phyloP scores from a whole-genome alignment of 805 yeast species.

The Starmerella bombi region DNA sequence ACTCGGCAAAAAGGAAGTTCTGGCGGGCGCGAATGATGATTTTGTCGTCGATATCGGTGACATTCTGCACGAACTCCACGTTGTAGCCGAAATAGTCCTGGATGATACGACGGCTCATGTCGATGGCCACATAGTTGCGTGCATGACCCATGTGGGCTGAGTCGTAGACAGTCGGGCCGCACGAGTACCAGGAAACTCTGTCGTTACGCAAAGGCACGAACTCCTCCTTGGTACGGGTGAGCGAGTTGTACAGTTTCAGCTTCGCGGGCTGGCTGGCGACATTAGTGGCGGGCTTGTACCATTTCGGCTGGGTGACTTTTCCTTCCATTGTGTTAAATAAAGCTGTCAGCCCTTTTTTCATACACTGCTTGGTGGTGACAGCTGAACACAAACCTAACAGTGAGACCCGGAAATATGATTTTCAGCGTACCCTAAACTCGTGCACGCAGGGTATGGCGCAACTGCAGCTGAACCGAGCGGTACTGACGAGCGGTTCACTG shows the following conservation, averaged over 20 bases:
- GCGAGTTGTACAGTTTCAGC: slow-evolving; percentile 63
- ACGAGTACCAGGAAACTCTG: slow-evolving; percentile 83
- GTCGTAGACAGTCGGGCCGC: slow-evolving; percentile 98
- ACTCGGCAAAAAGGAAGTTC: slow-evolving; percentile 59
- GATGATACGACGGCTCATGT: slow-evolving; percentile 77
- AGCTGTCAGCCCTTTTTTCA: slow-evolving; percentile 8
- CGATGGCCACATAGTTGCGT: slow-evolving; percentile 87
- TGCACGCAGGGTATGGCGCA: too few species aligned
- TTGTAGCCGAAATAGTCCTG: slow-evolving; percentile 88
- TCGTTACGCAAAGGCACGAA: slow-evolving; percentile 54
- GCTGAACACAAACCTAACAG: too few species aligned
- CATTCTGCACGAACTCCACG: slow-evolving; percentile 82
- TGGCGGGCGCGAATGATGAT: slow-evolving; percentile 92
- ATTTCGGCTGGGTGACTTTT: slow-evolving; percentile 36
- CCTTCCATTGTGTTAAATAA: slow-evolving; percentile 14
- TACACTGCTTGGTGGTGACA: too few species aligned
- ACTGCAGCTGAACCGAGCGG: too few species aligned
- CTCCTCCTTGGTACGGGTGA: slow-evolving; percentile 66
- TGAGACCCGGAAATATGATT: too few species aligned
- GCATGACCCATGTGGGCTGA: slow-evolving; percentile 98
- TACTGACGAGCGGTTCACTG: too few species aligned
- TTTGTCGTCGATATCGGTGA: slow-evolving; percentile 97
- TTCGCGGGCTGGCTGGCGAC: slow-evolving; percentile 27
- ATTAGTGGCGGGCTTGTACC: slow-evolving; percentile 33
- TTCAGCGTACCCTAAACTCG: too few species aligned